Conservation (phyloP, 2,329 filamentous ascomycete species). For the Bipolaris zeicola region DNA sequence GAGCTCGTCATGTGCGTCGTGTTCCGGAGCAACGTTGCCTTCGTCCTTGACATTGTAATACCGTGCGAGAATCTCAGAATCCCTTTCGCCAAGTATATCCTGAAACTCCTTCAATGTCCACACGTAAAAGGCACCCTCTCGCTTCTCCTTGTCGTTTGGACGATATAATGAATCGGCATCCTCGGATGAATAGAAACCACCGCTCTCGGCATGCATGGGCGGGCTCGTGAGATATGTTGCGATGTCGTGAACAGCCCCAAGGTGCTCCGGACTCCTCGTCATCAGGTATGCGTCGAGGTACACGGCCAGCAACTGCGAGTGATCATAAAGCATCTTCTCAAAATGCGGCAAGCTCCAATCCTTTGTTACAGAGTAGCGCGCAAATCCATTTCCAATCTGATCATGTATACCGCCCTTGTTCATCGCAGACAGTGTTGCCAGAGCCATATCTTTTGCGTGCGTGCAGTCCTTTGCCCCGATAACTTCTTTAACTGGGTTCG, state of each 20-base stretch:
- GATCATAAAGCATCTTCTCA: slow-evolving; percentile 95
- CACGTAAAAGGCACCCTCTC: slow-evolving; percentile 91
- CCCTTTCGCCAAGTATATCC: slow-evolving; percentile 70
- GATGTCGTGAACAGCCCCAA: slow-evolving; percentile 79
- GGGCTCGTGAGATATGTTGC: slow-evolving; percentile 81
- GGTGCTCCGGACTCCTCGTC: slow-evolving; percentile 71
- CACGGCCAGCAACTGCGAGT: slow-evolving; percentile 80
- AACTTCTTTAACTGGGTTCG: slow-evolving; percentile 77
- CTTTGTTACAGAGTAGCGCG: slow-evolving; percentile 84
- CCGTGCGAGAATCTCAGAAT: slow-evolving; percentile 74
- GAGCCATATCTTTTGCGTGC: slow-evolving; percentile 76
- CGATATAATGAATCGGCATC: slow-evolving; percentile 83
- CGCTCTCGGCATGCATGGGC: slow-evolving; percentile 69
- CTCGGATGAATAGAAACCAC: slow-evolving; percentile 86
- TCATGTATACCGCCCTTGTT: slow-evolving; percentile 73
- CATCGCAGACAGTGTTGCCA: slow-evolving; percentile 82
- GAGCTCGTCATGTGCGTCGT: slow-evolving; percentile 92
- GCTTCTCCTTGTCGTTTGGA: slow-evolving; percentile 77
- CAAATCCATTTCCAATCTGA: slow-evolving; percentile 77
- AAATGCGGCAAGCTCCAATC: slow-evolving; percentile 97
- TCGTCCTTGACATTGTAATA: slow-evolving; percentile 85
- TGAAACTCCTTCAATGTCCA: slow-evolving; percentile 92
- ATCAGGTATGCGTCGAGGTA: slow-evolving; percentile 86
- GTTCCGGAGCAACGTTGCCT: slow-evolving; percentile 81
- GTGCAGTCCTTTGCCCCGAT: slow-evolving; percentile 80